Evolutionary conservation across 441 rosid species (phyloP), one percentile per base, ranked within the genome.

Genomic region (Syzygium syzygioides): DNA sequence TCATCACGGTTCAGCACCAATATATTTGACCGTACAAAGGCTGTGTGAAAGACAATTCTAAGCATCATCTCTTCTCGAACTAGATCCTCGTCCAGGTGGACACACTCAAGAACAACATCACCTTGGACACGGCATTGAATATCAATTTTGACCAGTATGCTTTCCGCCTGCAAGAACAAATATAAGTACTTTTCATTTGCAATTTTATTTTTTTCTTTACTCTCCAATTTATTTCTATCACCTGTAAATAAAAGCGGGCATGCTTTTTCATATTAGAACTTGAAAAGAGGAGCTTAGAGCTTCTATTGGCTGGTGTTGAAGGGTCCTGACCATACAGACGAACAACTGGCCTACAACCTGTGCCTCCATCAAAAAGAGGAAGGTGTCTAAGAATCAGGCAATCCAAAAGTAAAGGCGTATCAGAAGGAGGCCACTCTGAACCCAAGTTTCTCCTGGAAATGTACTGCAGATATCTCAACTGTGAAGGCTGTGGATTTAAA

Each of bases 391-490:
- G 93, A 91, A 95, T 97, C 91, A 97, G 90, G 87, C 97, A 97
- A 92, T 96, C 95, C 89, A 97, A 91, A 92, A 96, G 92, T 87
- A 97, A 93, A 87, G 98, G 99, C 9, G 96, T 95, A 91, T 95
- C 98, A 23, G 96, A 92, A 28, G 99, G 99, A 92, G 99, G 99
- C 98, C 99, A 96, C 85, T 96, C 99, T 91, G 97, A 90, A 89
- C 97, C 94, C 90, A 96, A 89, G 91, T 93, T 96, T 91, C 98
- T 94, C 93, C 98, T 95, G 86, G 99, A 95, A 91, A 97, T 96
- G 93, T 96, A 96, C 95, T 96, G 99, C 87, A 97, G 98, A 91
- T 96, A 97, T 94, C 99, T 96, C 87, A 96, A 89, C 86, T 97
- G 99, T n/a, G 99, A 97, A 90, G 99, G 95, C 88, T 95, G 97